phyloP scores from a whole-genome alignment of 106 monocot species.

The Dioscorea zingiberensis region DNA sequence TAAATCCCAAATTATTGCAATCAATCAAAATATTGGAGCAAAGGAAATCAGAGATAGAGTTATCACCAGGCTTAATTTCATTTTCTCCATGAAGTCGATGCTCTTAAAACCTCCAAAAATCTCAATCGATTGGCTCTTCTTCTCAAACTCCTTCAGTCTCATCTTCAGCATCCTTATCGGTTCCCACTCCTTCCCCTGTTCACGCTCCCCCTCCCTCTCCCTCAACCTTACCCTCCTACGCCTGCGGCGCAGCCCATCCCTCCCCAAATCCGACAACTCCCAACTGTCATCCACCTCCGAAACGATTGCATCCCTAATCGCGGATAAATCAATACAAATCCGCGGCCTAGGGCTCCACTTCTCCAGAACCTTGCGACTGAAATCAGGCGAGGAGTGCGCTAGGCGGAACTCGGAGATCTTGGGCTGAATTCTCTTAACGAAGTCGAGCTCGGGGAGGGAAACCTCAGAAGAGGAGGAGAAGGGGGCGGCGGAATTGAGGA shows the following conservation, averaged over 20 bases:
- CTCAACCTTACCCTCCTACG: constrained; percentile 21
- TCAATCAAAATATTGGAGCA: no score
- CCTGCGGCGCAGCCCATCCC: constrained; percentile 6
- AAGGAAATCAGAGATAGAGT: no score
- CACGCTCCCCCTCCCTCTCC: constrained; percentile 16
- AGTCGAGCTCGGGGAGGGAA: constrained; percentile 70
- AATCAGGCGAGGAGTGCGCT: constrained; percentile 67
- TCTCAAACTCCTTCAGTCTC: constrained; percentile 75
- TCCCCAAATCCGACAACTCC: constrained; percentile 21
- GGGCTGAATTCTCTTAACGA: constrained; percentile 82
- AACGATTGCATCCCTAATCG: constrained; percentile 44
- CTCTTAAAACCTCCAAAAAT: constrained; percentile 50
- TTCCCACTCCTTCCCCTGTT: constrained; percentile 54
- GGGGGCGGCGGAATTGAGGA: constrained; percentile 45
- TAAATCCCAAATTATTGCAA: no score
- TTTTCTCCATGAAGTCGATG: constrained; percentile 75
- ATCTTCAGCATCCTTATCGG: constrained; percentile 60
- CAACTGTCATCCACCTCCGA: constrained; percentile 30
- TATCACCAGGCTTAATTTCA: constrained; percentile 15
- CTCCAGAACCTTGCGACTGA: constrained; percentile 33
- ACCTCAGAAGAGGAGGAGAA: constrained; percentile 18
- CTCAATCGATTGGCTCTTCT: constrained; percentile 62
- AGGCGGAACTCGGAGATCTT: constrained; percentile 73
- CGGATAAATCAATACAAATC: constrained; percentile 39
- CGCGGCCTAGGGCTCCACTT: constrained; percentile 25